Evolutionary conservation across 2,329 filamentous ascomycete genomes (phyloP), one percentile per base, ranked within the genome.

Genomic region (Epichloe elymi): DNA sequence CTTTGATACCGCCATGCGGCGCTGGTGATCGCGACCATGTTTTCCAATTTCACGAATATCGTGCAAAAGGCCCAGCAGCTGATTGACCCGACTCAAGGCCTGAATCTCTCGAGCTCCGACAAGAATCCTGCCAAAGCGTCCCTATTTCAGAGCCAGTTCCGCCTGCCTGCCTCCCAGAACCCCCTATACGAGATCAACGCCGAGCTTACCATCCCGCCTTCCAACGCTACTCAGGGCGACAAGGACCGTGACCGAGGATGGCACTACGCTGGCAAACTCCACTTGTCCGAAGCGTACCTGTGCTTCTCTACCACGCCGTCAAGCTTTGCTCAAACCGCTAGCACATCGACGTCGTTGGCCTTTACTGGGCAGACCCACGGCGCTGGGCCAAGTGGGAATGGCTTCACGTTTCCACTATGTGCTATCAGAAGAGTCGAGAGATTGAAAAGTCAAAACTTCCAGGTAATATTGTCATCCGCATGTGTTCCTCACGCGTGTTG

Each of bases 101-200:
- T 86, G 56, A 80, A 82, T 58, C 76, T 87, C 53, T 81, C 83
- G 59, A 79, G 82, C 62, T 80, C 84, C 53, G 87, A 93, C 68
- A 80, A 79, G 56, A 85, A 88, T 65, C 89, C 90, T 47, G 91
- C 90, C 63, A 97, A 96, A 72, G 83, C 89, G 51, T 85, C 86
- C 48, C 80, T 97, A 53, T 98, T 97, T 73, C 89, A 93, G 71
- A 85, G 86, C 67, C 93, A 98, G 70, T 98, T 98, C 73, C 88
- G 93, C 58, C 84, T 98, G 36, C 93, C 93, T 44, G 82, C 88
- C 63, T 85, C 88, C 39, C 91, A 98, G 70, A 90, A 86, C 56
- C 93, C 93, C 51, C 78, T 97, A 52, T 89, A 94, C 71, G 93
- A 98, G 74, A 96, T 98, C 70, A 89, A 86, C 54, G 90, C 93